Base-by-base conservation (phyloP, 257 asterid genomes). In the Solanum phureja region DNA sequence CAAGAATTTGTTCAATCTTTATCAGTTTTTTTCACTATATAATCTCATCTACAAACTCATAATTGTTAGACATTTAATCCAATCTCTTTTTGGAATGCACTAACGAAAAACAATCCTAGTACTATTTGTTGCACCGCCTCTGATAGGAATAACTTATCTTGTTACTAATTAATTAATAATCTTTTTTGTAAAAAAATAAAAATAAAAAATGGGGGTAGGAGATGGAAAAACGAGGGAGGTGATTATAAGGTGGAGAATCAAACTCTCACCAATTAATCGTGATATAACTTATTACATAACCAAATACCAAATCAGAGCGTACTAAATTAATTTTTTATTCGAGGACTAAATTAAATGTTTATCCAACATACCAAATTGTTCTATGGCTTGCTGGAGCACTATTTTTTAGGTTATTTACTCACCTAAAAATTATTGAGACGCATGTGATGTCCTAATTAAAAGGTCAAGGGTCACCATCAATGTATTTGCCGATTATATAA, bases 121-220 rank as follows among this genome's bases (percentile, higher is more conserved):
- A 40, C 10, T 58, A 58, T 58, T 58, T 21, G 19, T 58, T 58
- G 2, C 66, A 58, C 24, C 11, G 2, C 2, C 5, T 0, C 0
- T 13, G 18, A 46, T 46, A 4, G 56, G 56, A 1, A 58, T 7
- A 58, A 58, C 5, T 58, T 58, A 56, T 56, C 24, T 8, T 7
- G 10, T 8, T 58, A 19, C 11, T 58, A 60, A 3, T 21, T 21
- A 60, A 8, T 23, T 23, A n/a, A 8, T 60, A 60, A 62, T 60
- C 1, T 0, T 60, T 60, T 60, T 0, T 2, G 8, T 9, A 8
- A 21, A 3, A 7, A 21, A 3, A 21, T 7, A 40, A 40, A 40
- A 9, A 40, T 3, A 42, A 42, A 21, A 9, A 21, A 8, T 9
- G 6, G 3, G 71, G 33, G 16, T n/a, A 2, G 3, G 3, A 10